Evolutionary conservation across 2,329 filamentous ascomycete species (phyloP), one percentile per base, ranked within the genome.

Genomic region (Alternaria burnsii): DNA sequence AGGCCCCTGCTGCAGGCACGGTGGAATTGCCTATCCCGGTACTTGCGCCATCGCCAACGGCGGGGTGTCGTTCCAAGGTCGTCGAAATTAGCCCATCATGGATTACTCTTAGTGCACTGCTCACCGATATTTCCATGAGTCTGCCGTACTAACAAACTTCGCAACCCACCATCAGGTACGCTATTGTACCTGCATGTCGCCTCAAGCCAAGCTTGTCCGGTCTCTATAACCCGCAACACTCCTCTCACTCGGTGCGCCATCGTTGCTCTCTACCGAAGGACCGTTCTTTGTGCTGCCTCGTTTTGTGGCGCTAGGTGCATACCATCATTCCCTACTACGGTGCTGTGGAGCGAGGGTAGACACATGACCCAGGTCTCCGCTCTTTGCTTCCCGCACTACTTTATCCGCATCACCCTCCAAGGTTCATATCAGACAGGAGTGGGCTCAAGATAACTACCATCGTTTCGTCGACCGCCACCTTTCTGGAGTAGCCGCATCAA

Each of bases 71-170:
- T 67, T 66, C 69, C 67, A 72, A 68, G 66, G 59, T 66, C 58
- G 61, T 69, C 60, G 59, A 73, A 64, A 72, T 73, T 71, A 68
- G 63, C 58, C 65, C 61, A 53, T 42, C 69, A 66, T 65, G 63
- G 63, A 64, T 66, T 16, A 30, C 51, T 47, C 58, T 62, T 71
- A 71, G 65, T 69, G 61, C 59, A 58, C 51, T 66, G 42, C 66
- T 73, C 71, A 74, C 72, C 71, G 71, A 72, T 73, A 74, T 68
- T 74, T 74, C 20, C 70, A 72, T 58, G 61, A 62, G 61, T 65
- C 55, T 63, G 44, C 55, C 58, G 61, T 65, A 65, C 65, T 62
- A 59, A 65, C 60, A 66, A 53, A 66, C 65, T 67, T 66, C 57
- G 66, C 62, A 64, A 54, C 66, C 68, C 67, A 67, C 65, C 69